These are phyloP conservation scores for Sclerotinia nivalis DNA, from an alignment of 2,329 filamentous ascomycete species.

Conservation along the genomic window DNA sequence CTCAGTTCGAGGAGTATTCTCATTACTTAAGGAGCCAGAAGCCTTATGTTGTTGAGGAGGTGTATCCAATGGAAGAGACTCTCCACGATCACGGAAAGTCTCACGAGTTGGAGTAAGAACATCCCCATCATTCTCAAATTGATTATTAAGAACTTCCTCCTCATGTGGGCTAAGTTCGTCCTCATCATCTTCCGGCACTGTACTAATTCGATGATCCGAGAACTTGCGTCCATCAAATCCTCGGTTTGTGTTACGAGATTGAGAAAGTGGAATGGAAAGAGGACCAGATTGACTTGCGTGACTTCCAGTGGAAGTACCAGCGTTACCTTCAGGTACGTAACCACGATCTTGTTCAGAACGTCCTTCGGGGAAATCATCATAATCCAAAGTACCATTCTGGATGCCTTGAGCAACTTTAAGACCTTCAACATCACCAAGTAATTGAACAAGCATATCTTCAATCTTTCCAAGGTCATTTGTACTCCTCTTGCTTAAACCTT, in stretches of 20 bases:
- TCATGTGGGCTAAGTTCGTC: slow-evolving; percentile 54
- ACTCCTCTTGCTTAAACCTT: slow-evolving; percentile 84
- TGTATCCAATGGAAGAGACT: slow-evolving; percentile 56
- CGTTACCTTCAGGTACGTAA: slow-evolving; percentile 81
- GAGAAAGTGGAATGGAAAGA: slow-evolving; percentile 59
- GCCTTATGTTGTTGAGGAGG: slow-evolving; percentile 54
- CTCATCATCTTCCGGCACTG: slow-evolving; percentile 80
- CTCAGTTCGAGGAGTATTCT: slow-evolving; percentile 69
- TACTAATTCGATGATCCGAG: slow-evolving; percentile 83
- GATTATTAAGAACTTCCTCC: slow-evolving; percentile 51
- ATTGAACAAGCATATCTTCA: slow-evolving; percentile 87
- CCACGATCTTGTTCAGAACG: slow-evolving; percentile 70
- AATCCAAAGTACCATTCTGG: slow-evolving; percentile 60
- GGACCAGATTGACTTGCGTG: slow-evolving; percentile 75
- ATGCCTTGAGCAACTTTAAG: slow-evolving; percentile 61
- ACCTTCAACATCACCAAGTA: slow-evolving; percentile 88
- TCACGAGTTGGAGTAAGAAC: slow-evolving; percentile 63
- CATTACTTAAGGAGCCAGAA: slow-evolving; percentile 60
- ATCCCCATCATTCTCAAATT: slow-evolving; percentile 59
- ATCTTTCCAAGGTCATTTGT: slow-evolving; percentile 86
- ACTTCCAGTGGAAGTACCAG: slow-evolving; percentile 71
- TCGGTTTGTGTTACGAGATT: slow-evolving; percentile 47
- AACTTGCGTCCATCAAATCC: slow-evolving; percentile 49
- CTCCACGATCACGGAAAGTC: slow-evolving; percentile 52
- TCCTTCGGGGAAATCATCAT: slow-evolving; percentile 62